Evolutionary conservation across 1,284 basidiomycete genomes (phyloP).

Genomic region (Pseudozyma tsukubaensis): DNA sequence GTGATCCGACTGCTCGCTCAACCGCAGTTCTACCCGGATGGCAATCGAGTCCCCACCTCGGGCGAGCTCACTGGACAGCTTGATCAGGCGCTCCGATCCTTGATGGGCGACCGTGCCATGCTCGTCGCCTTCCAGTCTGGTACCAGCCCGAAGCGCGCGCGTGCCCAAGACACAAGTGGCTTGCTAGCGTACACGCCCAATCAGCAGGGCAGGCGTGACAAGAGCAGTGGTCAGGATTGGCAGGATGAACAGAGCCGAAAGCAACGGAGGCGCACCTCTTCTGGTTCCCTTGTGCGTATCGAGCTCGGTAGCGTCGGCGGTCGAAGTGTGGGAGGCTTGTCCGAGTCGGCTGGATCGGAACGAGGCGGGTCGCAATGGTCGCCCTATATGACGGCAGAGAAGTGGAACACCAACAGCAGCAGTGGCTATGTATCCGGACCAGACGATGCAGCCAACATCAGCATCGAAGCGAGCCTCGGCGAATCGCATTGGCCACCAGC

Average conservation of each 20-base stretch:
- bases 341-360: conserved; percentile 13
- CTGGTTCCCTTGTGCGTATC: conserved; percentile 12
- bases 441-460: conserved; percentile 9
- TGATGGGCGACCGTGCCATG: conserved; percentile 27
- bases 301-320: conserved; percentile 14
- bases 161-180: conserved; percentile 6
- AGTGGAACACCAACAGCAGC: conserved; percentile 2
- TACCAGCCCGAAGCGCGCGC: conserved; percentile 19
- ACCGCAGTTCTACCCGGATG: conserved; percentile 41
- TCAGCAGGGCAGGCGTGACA: neutral
- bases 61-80: conserved; percentile 30
- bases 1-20: conserved; percentile 21
- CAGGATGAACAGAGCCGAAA: conserved; percentile 1
- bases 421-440: conserved; percentile 11
- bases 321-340: neutral
- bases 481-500: conserved; percentile 20
- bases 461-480: conserved; percentile 14
- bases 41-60: conserved; percentile 19
- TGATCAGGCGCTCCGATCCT: conserved; percentile 28
- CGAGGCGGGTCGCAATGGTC: conserved; percentile 16
- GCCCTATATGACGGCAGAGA: conserved; percentile 7
- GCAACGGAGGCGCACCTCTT: conserved; percentile 21
- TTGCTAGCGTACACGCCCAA: neutral
- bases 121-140: neutral
- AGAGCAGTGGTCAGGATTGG: neutral